Conservation (phyloP, 2,329 filamentous ascomycete species). For the Verticillium dahliae region DNA sequence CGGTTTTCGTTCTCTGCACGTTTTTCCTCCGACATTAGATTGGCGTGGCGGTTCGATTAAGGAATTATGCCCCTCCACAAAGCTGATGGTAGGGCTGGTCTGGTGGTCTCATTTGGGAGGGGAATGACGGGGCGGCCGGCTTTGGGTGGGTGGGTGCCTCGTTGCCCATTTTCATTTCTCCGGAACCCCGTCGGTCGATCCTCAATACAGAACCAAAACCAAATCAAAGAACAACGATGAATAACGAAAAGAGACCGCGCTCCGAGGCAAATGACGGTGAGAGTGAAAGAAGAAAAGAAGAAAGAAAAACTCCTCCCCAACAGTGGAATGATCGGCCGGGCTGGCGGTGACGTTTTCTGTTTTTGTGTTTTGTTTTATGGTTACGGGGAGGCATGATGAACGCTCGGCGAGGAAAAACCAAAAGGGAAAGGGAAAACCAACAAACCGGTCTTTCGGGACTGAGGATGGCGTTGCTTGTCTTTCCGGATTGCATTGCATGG, state of each 20-base stretch:
- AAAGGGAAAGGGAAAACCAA: background rate
- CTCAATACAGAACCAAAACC: slow-evolving; percentile 10
- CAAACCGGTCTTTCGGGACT: background rate
- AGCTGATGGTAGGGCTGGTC: slow-evolving; percentile 36
- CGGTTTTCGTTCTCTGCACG: slow-evolving; percentile 37
- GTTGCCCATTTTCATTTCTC: background rate
- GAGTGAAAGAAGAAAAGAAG: background rate
- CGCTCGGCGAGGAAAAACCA: background rate
- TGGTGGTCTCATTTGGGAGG: slow-evolving; percentile 15
- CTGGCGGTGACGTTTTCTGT: background rate
- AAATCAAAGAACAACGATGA: slow-evolving; percentile 7
- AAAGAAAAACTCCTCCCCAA: too few relatives aligned
- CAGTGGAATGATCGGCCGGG: background rate
- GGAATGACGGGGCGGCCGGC: slow-evolving; percentile 4
- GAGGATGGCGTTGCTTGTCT: background rate
- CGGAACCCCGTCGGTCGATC: slow-evolving; percentile 3
- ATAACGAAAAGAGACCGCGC: background rate
- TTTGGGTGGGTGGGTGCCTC: background rate
- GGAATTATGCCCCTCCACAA: slow-evolving; percentile 23
- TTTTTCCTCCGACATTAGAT: slow-evolving; percentile 38
- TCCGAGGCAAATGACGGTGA: background rate
- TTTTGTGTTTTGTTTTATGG: background rate
- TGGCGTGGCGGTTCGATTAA: slow-evolving; percentile 44
- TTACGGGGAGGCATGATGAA: background rate
- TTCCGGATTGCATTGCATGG: background rate